Base-by-base conservation (phyloP, 805 yeast genomes). In the Danielozyma ontarioensis region DNA sequence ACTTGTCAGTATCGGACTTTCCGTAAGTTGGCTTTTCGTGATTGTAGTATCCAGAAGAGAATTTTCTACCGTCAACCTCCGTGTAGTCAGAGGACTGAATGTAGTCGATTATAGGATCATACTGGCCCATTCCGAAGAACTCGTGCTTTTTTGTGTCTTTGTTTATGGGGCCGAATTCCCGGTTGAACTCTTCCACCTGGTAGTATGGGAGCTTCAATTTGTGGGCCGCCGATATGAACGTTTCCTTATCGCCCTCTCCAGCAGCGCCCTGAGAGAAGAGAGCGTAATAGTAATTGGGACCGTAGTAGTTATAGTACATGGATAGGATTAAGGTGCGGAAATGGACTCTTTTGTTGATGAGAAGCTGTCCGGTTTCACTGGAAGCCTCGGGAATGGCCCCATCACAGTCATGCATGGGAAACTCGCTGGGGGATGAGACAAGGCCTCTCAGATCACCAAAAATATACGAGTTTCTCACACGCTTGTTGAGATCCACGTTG, bases 231-330 rank as follows among this genome's bases (percentile, higher is more conserved):
- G 70, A 65, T 12, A 63, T 48, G 34, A 64, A 62, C 10, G 69
- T 64, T 35, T 64, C 70, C 38, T 62, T 62, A 37, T 64, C 70
- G 17, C 70, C 70, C 43, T 59, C 64, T 3, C 69, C 70, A 2
- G 65, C 67, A 1, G 65, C 64, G 5, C 70, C 70, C 42, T 64
- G 70, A 37, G 53, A 53, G 17, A 63, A 46, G 33, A 64, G 50
- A 8, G 68, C 59, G 39, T 64, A 64, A 45, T 48, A 64, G 39
- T 50, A 58, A 25, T 52, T 50, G 13, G 63, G 63, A 0, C 70
- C 69, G 32, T 46, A 58, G 40, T 43, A 52, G 41, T 64, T 64
- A 37, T 64, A 64, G 45, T 62, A 64, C 53, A 62, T 43, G 4
- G 68, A 46, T 29, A 64, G 49, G 2, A 62, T 26, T 25, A 63